Evolutionary conservation across 352 stramenopile species (phyloP).

Genomic region (Pythium scleroteichum): DNA sequence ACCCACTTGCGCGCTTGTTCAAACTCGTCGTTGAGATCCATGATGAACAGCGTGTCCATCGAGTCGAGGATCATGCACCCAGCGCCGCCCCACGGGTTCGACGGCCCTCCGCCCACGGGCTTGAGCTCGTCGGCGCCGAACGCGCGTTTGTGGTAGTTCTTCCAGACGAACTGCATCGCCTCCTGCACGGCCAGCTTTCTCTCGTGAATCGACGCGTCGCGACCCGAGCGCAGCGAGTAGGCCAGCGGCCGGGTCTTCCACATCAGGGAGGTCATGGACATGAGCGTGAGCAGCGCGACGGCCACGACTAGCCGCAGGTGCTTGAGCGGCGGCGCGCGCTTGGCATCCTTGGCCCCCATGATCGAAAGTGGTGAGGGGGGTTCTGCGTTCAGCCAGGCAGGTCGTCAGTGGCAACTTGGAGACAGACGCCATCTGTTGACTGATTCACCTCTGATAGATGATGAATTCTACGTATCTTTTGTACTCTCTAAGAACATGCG

Average conservation of each 20-base stretch:
- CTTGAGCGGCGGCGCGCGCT: slow-evolving; percentile 1
- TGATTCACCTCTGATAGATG: too few species aligned
- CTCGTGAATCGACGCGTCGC: slow-evolving; percentile 32
- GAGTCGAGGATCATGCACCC: slow-evolving; percentile 92
- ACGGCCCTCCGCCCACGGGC: slow-evolving; percentile 55
- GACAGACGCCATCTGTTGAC: too few species aligned
- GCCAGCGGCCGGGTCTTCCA: neutral
- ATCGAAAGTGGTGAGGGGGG: too few species aligned
- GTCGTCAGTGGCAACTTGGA: too few species aligned
- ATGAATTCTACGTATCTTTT: too few species aligned
- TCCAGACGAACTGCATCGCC: slow-evolving; percentile 85
- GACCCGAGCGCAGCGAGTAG: slow-evolving; percentile 6
- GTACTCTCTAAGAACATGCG: too few species aligned
- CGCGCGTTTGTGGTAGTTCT: slow-evolving; percentile 92
- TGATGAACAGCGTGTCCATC: slow-evolving; percentile 96
- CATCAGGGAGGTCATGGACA: slow-evolving; percentile 14
- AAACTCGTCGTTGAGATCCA: slow-evolving; percentile 92
- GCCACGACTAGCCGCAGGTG: slow-evolving; percentile 16
- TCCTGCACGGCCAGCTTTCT: slow-evolving; percentile 39
- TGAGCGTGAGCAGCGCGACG: slow-evolving; percentile 7
- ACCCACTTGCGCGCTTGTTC: slow-evolving; percentile 87
- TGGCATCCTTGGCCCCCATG: slow-evolving; percentile 4
- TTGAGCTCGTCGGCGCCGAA: slow-evolving; percentile 97
- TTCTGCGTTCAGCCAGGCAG: too few species aligned
- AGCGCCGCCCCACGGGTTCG: slow-evolving; percentile 88